A percentile compares a stretch with the other conserved stretches of the same genome.
Evolutionary conservation across 495 filamentous ascomycete species (phyloP).

Genomic region (Podospora anserina): DNA sequence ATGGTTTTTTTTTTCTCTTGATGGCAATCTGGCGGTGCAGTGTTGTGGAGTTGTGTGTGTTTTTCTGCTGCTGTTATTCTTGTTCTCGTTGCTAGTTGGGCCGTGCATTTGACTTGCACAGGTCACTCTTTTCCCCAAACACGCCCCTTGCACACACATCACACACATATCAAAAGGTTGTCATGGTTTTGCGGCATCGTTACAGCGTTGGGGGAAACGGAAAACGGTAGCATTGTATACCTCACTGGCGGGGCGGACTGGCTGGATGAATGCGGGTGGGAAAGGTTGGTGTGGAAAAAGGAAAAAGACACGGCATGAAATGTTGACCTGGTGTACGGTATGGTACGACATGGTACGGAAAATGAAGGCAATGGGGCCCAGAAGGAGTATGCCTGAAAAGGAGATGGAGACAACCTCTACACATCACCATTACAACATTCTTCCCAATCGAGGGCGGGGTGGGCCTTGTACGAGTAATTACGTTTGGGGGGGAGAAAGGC

Average conservation of each 20-base stretch:
- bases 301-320: too few relatives aligned
- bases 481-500: background rate
- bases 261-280: too few relatives aligned
- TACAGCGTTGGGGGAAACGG: background rate
- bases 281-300: too few relatives aligned
- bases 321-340: too few relatives aligned
- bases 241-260: background rate
- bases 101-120: background rate
- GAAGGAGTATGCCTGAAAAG: too few relatives aligned
- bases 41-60: background rate
- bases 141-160: background rate
- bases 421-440: background rate
- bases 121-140: background rate
- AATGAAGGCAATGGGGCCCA: too few relatives aligned
- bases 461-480: background rate
- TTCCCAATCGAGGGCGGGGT: background rate
- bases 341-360: too few relatives aligned
- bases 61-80: background rate
- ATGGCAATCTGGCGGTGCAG: background rate
- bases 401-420: background rate
- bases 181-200: background rate
- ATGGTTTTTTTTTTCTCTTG: constrained; percentile 11
- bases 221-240: background rate
- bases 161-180: background rate
- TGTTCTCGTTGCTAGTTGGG: background rate